Evolutionary conservation across 169 alveolate genomes (phyloP), one percentile per base, ranked within the genome.

Genomic region (Theileria parva): DNA sequence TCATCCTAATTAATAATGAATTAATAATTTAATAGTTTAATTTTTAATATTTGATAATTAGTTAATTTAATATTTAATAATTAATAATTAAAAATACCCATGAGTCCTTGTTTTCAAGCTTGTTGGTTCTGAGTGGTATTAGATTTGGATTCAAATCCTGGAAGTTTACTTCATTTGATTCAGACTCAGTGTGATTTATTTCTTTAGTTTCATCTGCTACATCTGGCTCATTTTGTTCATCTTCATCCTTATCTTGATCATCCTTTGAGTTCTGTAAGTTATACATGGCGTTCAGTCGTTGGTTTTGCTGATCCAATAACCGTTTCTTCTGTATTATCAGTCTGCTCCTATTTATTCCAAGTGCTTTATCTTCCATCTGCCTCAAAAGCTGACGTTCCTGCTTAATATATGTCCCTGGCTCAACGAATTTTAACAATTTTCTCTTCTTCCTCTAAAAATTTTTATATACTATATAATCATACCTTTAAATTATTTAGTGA

Each of bases 81-180:
- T 13, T 60, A 11, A 13, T 2, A 2, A 21, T 9, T 0, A 0
- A 15, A 51, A 75, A 19, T 60, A 80, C 87, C 88, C 88, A 81
- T 23, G 88, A 73, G 59, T 81, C 88, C 71, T 78, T 86, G 21
- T 86, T 86, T 21, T 72, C 88, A 27, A 66, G 48, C 21, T 67
- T 23, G 27, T 77, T 81, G n/a, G 34, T 28, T 57, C 77, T 84
- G 34, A 87, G 64, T 11, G 89, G 94, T 70, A 89, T 83, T 68
- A 83, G 39, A 78, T 87, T 64, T 64, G 89, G 87, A 74, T 89
- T 87, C 76, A 87, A 50, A 57, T 85, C 85, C 55, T 55, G 69
- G 21, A 81, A 25, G 23, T 74, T 61, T n/a, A 64, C 88, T 32
- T 81, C 88, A 8, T 34, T 76, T 57, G 17, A 44, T 60, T 27